Base-by-base conservation (phyloP, 169 alveolate species). In the Plasmodium sp. region DNA sequence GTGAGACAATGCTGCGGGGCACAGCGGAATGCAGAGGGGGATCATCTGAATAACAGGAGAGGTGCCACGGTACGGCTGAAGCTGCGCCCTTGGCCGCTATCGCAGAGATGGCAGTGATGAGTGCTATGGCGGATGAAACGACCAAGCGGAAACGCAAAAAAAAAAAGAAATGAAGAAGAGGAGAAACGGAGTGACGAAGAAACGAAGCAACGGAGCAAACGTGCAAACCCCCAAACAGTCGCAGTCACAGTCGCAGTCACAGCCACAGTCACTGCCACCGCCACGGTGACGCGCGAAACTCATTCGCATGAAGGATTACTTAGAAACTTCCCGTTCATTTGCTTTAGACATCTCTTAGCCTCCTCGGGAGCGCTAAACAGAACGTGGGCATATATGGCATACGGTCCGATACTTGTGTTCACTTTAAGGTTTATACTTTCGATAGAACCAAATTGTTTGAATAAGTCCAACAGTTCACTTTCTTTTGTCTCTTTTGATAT, bases 391-490 rank as follows among this genome's bases (percentile, higher is more conserved):
- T 82, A 92, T 5, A 82, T 82, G n/a, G 95, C 95, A 73, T 92
- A 92, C 0, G 95, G 95, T 48, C 95, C 95, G 14, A 92, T 83
- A 83, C 75, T 92, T 81, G 72, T 72, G 75, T 92, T 92, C 41
- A 92, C 92, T 92, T 92, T 92, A 81, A 92, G 95, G 31, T 81
- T 92, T 43, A 92, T 92, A 79, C 84, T 92, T 92, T 92, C 95
- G 73, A 92, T 83, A 34, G 84, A 82, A 82, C 95, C 95, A 92
- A 92, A 92, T 45, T 39, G 71, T 67, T 81, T 43, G 75, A 92
- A 92, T 73, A 92, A 33, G 31, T 92, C 95, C 81, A 92, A 71
- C 80, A 92, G 58, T 81, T 92, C 95, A 56, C 79, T 81, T 92
- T 92, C 95, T 48, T 34, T 92, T 73, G 95, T 92, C 85, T 92